These are phyloP conservation scores for Tagetes erecta DNA, from an alignment of 129 eudicot species.

Conservation along the genomic window DNA sequence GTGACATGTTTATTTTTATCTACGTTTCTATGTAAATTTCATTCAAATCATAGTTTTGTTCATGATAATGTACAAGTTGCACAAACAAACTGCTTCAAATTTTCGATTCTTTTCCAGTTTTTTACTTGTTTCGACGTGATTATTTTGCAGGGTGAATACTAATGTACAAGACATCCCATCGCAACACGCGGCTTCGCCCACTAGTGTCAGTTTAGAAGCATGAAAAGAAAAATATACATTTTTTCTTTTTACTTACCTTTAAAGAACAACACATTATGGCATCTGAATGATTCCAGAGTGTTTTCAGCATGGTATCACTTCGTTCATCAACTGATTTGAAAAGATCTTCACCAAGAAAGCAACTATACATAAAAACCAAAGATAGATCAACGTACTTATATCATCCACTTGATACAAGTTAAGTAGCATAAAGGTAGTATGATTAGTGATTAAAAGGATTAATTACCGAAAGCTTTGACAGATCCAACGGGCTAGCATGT, in stretches of 20 bases:
- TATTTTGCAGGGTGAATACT: too few species aligned
- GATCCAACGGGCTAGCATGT: slow-evolving; percentile 85
- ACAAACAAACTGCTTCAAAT: too few species aligned
- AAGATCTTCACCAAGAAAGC: slow-evolving; percentile 78
- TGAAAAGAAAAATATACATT: not conserved
- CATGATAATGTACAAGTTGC: too few species aligned
- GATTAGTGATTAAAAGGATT: slow-evolving; percentile 12
- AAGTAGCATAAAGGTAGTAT: too few species aligned
- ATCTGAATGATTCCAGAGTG: slow-evolving; percentile 91
- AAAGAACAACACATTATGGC: slow-evolving; percentile 90
- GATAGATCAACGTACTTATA: not conserved
- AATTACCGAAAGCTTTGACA: slow-evolving; percentile 82
- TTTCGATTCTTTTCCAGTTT: too few species aligned
- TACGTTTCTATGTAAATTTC: too few species aligned
- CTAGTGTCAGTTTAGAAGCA: not conserved
- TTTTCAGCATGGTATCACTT: slow-evolving; percentile 67
- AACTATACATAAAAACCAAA: slow-evolving; percentile 34
- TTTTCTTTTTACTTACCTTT: slow-evolving; percentile 43
- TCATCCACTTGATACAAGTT: not conserved
- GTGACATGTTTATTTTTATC: too few species aligned
- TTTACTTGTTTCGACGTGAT: too few species aligned
- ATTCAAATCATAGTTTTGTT: too few species aligned
- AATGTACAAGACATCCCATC: too few species aligned
- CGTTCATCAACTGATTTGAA: slow-evolving; percentile 63
- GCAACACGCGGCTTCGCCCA: too few species aligned